These are phyloP conservation scores for Brasilioporus rufonigricans DNA, from an alignment of 768 basidiomycete genomes.

Conservation along the genomic window DNA sequence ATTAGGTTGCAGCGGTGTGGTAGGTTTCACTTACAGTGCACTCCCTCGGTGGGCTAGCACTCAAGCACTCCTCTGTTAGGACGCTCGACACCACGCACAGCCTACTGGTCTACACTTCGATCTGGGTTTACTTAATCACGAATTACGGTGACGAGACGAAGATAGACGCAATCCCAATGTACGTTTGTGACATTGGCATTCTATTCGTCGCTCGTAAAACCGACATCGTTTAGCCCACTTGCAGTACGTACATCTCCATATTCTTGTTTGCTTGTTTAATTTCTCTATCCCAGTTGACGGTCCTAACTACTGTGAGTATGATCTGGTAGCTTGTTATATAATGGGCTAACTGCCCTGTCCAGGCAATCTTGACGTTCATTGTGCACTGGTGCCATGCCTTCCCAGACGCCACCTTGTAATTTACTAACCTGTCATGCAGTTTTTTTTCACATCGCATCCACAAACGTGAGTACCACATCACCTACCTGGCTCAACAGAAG, in stretches of 20 bases:
- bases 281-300: slow-evolving; percentile 21
- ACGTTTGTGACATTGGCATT: not conserved
- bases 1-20: slow-evolving; percentile 30
- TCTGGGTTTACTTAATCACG: slow-evolving; percentile 44
- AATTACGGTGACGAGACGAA: slow-evolving; percentile 39
- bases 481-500: not conserved
- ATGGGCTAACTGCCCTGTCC: slow-evolving; percentile 23
- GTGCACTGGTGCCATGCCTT: slow-evolving; percentile 43
- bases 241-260: slow-evolving; percentile 20
- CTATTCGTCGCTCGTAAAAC: not conserved
- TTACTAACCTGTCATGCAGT: not conserved
- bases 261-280: not conserved
- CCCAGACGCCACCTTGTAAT: not conserved
- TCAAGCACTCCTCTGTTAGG: slow-evolving; percentile 9
- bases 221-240: slow-evolving; percentile 15
- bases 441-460: slow-evolving; percentile 15
- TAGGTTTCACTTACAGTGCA: not conserved
- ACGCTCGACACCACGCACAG: slow-evolving; percentile 41
- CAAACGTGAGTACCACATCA: slow-evolving; percentile 4
- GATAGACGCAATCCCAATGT: slow-evolving; percentile 48
- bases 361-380: slow-evolving; percentile 47
- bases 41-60: not conserved
- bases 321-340: not conserved
- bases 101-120: slow-evolving; percentile 36
- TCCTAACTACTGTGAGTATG: slow-evolving; percentile 30